Percentiles rank a stretch among this genome's conserved stretches.
Conservation (phyloP, 306 rosid species). For the Vigna hirtella region DNA sequence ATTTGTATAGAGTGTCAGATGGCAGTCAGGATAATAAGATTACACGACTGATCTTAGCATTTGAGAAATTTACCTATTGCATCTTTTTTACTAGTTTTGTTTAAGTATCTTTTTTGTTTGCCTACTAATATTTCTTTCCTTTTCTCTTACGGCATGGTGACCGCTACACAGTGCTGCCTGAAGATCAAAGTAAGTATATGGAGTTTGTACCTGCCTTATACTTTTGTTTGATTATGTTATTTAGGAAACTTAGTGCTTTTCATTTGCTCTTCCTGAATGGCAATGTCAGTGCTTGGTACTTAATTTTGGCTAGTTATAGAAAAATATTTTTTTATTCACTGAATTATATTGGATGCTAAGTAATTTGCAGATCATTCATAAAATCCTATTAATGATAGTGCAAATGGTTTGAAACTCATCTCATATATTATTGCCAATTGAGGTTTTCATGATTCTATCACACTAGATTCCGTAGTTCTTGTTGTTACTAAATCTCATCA, state of each 20-base stretch:
- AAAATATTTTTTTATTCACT: slow-evolving; percentile 16
- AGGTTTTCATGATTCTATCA: slow-evolving; percentile 21
- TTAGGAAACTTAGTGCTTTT: slow-evolving; percentile 24
- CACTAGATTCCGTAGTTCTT: background rate
- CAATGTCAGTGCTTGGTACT: slow-evolving; percentile 29
- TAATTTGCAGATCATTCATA: background rate
- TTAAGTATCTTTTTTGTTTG: slow-evolving; percentile 26
- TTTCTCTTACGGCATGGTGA: slow-evolving; percentile 61
- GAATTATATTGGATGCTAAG: slow-evolving; percentile 7
- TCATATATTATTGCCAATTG: slow-evolving; percentile 32
- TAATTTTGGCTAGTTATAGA: slow-evolving; percentile 29
- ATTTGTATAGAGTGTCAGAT: slow-evolving; percentile 1
- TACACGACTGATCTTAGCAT: slow-evolving; percentile 23
- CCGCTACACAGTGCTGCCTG: slow-evolving; percentile 72
- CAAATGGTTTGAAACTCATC: slow-evolving; percentile 14
- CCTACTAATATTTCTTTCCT: slow-evolving; percentile 43
- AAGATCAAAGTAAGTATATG: slow-evolving; percentile 83
- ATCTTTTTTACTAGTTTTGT: slow-evolving; percentile 15
- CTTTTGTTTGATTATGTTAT: slow-evolving; percentile 7
- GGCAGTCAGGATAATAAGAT: slow-evolving; percentile 29
- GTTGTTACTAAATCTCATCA: slow-evolving; percentile 36
- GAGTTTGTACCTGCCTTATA: slow-evolving; percentile 25
- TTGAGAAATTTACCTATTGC: slow-evolving; percentile 9
- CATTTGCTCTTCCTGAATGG: slow-evolving; percentile 7
- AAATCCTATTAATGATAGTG: slow-evolving; percentile 8